A percentile compares a stretch with the other conserved stretches of the same genome.
Evolutionary conservation across 1,284 basidiomycete species (phyloP).

Genomic region (Stereum hirsutum): DNA sequence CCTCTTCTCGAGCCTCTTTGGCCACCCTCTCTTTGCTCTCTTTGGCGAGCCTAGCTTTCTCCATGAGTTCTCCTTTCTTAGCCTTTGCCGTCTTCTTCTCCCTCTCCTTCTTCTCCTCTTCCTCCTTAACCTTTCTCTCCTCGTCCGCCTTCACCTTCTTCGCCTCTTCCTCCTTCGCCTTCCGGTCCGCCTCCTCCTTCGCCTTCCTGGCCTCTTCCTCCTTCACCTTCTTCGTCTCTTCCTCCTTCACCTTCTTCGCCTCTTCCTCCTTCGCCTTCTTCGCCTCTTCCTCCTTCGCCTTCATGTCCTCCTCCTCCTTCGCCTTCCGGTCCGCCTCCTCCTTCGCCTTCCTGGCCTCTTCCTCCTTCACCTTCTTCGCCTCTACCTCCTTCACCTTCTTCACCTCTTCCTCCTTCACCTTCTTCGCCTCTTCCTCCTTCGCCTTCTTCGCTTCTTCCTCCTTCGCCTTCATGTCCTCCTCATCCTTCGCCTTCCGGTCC

Average conservation of each 20-base stretch:
- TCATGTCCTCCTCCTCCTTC: neutral
- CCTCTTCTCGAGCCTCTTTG: neutral
- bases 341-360: too few species aligned
- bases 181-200: neutral
- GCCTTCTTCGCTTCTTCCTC: slow-evolving; percentile 1
- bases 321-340: neutral
- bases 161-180: neutral
- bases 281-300: neutral
- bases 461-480: neutral
- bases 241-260: too few species aligned
- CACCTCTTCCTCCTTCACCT: neutral
- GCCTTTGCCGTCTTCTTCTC: slow-evolving; percentile 1
- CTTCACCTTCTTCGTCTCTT: neutral
- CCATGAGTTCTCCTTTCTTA: slow-evolving; percentile 1
- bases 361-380: neutral
- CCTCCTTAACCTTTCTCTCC: slow-evolving; percentile 1
- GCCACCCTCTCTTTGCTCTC: neutral
- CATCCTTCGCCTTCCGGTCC: slow-evolving; percentile 11
- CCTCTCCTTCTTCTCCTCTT: neutral
- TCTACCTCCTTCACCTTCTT: slow-evolving; percentile 1
- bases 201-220: slow-evolving; percentile 2
- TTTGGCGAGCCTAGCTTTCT: slow-evolving; percentile 1
- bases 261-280: slow-evolving; percentile 2
- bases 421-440: slow-evolving; percentile 1
- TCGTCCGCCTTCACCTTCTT: neutral